Conservation (phyloP, 2,329 filamentous ascomycete species). For the Ceratocystis colombiana region DNA sequence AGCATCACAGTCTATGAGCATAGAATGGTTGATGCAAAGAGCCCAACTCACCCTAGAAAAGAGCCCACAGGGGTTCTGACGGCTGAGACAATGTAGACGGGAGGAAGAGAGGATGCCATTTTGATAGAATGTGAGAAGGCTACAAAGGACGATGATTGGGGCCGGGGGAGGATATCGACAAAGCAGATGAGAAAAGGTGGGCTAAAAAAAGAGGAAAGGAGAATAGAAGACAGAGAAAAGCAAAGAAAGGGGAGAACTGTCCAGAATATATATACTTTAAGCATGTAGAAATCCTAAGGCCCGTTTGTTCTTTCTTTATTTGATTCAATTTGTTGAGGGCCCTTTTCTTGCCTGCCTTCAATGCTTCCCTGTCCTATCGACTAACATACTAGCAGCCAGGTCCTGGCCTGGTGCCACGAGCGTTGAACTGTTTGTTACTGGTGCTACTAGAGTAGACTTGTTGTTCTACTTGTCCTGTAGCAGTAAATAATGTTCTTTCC, state of each 20-base stretch:
- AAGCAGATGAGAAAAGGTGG: conserved; percentile 19
- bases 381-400: conserved; percentile 2
- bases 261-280: conserved; percentile 18
- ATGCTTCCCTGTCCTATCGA: conserved; percentile 14
- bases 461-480: neutral
- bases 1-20: neutral
- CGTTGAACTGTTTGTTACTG: neutral
- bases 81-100: conserved; percentile 92
- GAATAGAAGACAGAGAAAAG: conserved; percentile 23
- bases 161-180: conserved; percentile 20
- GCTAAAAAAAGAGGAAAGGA: conserved; percentile 23
- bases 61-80: conserved; percentile 85
- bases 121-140: conserved; percentile 12
- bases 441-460: neutral
- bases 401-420: conserved; percentile 3
- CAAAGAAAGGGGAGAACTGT: conserved; percentile 24
- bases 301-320: conserved; percentile 7
- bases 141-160: neutral
- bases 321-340: conserved; percentile 20
- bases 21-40: neutral
- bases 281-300: neutral
- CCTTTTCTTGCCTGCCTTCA: neutral
- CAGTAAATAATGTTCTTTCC: neutral
- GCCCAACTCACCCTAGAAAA: conserved; percentile 68
- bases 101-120: conserved; percentile 47